Conservation (phyloP, 2,329 filamentous ascomycete species). For the Chrysoporthe puriensis region DNA sequence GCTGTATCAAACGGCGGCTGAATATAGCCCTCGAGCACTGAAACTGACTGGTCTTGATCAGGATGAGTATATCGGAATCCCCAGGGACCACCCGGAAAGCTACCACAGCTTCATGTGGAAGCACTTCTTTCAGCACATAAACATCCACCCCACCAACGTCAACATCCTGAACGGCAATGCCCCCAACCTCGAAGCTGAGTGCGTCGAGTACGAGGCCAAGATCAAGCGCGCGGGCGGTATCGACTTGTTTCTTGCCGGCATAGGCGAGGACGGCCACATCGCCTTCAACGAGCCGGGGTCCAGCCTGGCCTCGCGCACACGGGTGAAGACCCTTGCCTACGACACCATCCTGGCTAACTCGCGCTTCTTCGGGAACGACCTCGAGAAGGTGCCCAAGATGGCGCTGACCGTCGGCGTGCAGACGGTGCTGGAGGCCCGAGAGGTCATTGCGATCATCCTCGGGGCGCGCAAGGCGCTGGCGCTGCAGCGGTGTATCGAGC, state of each 20-base stretch:
- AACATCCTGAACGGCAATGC: slow-evolving; percentile 78
- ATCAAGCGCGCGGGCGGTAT: slow-evolving; percentile 72
- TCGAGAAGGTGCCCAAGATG: slow-evolving; percentile 69
- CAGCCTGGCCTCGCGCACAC: slow-evolving; percentile 68
- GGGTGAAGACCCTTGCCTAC: slow-evolving; percentile 78
- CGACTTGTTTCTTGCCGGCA: slow-evolving; percentile 76
- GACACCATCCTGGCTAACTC: slow-evolving; percentile 79
- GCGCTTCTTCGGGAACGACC: slow-evolving; percentile 70
- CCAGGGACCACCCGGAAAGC: slow-evolving; percentile 73
- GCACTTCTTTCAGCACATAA: slow-evolving; percentile 76
- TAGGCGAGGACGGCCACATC: slow-evolving; percentile 78
- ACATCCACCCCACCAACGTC: slow-evolving; percentile 70
- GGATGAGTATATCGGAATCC: slow-evolving; percentile 78
- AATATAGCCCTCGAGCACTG: slow-evolving; percentile 34
- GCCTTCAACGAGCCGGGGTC: slow-evolving; percentile 83
- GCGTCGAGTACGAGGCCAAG: slow-evolving; percentile 71
- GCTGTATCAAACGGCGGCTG: background rate
- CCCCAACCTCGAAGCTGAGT: slow-evolving; percentile 69
- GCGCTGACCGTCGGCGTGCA: slow-evolving; percentile 66
- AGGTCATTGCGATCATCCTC: slow-evolving; percentile 75
- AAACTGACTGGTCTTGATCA: slow-evolving; percentile 71
- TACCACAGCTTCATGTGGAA: slow-evolving; percentile 86
- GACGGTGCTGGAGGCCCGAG: slow-evolving; percentile 67
- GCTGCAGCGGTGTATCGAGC: slow-evolving; percentile 73
- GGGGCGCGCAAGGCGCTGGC: slow-evolving; percentile 74